phyloP scores from a whole-genome alignment of 2,329 filamentous ascomycete species.

The Leptographium lundbergii region DNA sequence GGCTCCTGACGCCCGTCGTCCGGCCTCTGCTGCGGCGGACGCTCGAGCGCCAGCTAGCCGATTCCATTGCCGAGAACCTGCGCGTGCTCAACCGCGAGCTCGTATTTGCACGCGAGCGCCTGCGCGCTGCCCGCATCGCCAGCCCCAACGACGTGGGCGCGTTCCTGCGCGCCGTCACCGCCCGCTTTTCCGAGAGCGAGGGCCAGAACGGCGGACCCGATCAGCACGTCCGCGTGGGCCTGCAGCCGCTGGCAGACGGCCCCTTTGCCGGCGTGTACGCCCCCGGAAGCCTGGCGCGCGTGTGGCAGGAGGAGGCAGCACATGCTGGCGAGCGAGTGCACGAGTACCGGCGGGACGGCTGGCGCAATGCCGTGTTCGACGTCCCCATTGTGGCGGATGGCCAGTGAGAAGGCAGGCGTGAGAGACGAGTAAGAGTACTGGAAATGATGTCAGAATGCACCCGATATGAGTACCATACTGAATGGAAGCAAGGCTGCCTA shows the following conservation, averaged over 20 bases:
- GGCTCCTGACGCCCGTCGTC: slow-evolving; percentile 60
- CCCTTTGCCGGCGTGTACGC: slow-evolving; percentile 78
- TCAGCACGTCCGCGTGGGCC: slow-evolving; percentile 40
- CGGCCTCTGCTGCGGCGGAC: slow-evolving; percentile 68
- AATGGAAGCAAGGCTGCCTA: too few species aligned
- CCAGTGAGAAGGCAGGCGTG: background rate
- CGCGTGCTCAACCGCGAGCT: slow-evolving; percentile 73
- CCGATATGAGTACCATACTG: too few species aligned
- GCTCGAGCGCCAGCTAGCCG: slow-evolving; percentile 66
- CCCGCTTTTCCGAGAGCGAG: slow-evolving; percentile 41
- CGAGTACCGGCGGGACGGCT: slow-evolving; percentile 58
- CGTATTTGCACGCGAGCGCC: slow-evolving; percentile 71
- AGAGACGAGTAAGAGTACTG: too few species aligned
- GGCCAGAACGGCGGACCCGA: background rate
- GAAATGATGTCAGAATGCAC: too few species aligned
- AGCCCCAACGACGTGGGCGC: slow-evolving; percentile 66
- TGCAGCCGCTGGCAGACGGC: slow-evolving; percentile 40
- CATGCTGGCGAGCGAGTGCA: slow-evolving; percentile 61
- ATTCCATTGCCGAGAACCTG: slow-evolving; percentile 56
- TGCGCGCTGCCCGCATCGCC: slow-evolving; percentile 74
- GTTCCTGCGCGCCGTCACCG: slow-evolving; percentile 71
- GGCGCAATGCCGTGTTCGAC: slow-evolving; percentile 78
- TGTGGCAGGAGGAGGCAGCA: slow-evolving; percentile 75
- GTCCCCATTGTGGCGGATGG: slow-evolving; percentile 17
- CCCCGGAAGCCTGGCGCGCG: slow-evolving; percentile 74